Percentiles rank a stretch among this genome's conserved stretches.
Evolutionary conservation across 805 yeast genomes (phyloP).

Genomic region (Cyberlindnera mycetangii): DNA sequence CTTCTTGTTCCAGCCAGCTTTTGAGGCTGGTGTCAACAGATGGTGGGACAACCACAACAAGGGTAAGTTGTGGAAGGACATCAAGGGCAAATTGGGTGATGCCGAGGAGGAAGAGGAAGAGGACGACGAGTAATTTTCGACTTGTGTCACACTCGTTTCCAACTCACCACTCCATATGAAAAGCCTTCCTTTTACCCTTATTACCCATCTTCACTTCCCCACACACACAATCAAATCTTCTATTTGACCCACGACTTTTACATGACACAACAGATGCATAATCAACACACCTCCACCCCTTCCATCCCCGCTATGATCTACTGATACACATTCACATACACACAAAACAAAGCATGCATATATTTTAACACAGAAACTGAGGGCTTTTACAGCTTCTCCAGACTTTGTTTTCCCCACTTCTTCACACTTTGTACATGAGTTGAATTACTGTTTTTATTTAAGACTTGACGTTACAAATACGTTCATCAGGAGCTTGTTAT

Average conservation of each 20-base stretch:
- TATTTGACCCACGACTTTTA: background rate
- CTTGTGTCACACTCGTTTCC: background rate
- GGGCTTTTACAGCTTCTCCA: slow-evolving; percentile 1
- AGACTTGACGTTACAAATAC: slow-evolving; percentile 1
- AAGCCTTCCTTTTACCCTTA: background rate
- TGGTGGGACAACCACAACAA: slow-evolving; percentile 79
- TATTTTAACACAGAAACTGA: slow-evolving; percentile 7
- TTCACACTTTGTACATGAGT: slow-evolving; percentile 7
- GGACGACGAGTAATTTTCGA: slow-evolving; percentile 38
- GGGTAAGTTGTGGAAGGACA: slow-evolving; percentile 85
- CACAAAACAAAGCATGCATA: slow-evolving; percentile 15
- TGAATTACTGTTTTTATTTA: slow-evolving; percentile 2
- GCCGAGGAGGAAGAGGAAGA: slow-evolving; percentile 61
- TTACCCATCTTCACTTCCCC: background rate
- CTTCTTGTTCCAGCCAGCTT: slow-evolving; percentile 78
- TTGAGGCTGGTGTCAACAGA: slow-evolving; percentile 61
- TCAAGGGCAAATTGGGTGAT: slow-evolving; percentile 54
- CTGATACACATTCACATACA: slow-evolving; percentile 2
- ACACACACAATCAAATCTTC: background rate
- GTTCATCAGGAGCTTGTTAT: background rate
- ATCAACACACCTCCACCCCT: background rate
- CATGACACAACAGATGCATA: background rate
- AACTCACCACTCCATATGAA: background rate
- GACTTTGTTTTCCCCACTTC: slow-evolving; percentile 8
- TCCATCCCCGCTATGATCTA: background rate